Percentiles rank a stretch among this genome's conserved stretches.
Evolutionary conservation across 371 early-diverging fungal genomes (phyloP).

Genomic region (Mucor racemosus): DNA sequence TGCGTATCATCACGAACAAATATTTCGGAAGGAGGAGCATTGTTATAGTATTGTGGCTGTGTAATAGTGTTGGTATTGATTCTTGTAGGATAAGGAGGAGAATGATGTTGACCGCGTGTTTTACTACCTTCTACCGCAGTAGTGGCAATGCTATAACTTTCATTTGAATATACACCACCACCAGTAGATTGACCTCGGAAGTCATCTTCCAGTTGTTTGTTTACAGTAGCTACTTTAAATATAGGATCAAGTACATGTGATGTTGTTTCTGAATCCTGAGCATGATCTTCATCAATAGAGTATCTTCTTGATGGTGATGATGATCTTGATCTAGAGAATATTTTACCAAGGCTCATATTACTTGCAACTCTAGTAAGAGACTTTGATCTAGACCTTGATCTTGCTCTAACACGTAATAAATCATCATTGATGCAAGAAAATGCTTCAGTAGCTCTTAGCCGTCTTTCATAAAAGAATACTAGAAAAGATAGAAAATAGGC

Average conservation of each 20-base stretch:
- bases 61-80: neutral
- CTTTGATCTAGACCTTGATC: constrained; percentile 48
- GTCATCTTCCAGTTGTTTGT: constrained; percentile 21
- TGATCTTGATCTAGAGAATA: constrained; percentile 44
- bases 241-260: constrained; percentile 27
- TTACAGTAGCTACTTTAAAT: constrained; percentile 27
- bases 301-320: constrained; percentile 38
- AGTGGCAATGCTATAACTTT: neutral
- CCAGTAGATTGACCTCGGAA: constrained; percentile 9
- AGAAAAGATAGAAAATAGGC: neutral
- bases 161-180: neutral
- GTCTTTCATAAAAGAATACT: constrained; percentile 47
- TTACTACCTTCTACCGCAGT: neutral
- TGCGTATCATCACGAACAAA: constrained; percentile 11
- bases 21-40: constrained; percentile 11
- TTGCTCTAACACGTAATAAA: constrained; percentile 37
- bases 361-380: constrained; percentile 47
- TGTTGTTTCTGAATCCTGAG: constrained; percentile 2
- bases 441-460: constrained; percentile 31
- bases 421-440: constrained; percentile 35
- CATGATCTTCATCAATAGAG: constrained; percentile 1
- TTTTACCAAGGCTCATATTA: constrained; percentile 42
- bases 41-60: constrained; percentile 2
- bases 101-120: neutral
- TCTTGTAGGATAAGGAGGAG: constrained; percentile 4